Percentiles rank a stretch among this genome's conserved stretches.
Conservation (phyloP, 805 yeast genomes). For the Metschnikowia continentalis region DNA sequence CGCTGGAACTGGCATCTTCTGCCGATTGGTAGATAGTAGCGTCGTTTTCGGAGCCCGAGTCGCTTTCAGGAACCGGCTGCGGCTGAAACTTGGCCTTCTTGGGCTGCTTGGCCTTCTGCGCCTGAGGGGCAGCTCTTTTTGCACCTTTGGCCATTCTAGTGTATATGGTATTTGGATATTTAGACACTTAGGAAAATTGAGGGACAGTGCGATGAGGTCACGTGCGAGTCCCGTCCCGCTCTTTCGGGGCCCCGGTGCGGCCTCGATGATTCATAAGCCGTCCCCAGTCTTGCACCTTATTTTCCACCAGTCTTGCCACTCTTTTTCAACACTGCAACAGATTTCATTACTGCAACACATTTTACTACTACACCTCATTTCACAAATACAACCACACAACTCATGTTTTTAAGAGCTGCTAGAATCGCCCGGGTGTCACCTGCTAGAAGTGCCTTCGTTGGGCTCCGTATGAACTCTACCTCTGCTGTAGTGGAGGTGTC, state of each 20-base stretch:
- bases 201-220: conserved; percentile 18
- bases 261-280: background rate
- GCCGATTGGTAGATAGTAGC: conserved; percentile 23
- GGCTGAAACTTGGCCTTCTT: conserved; percentile 22
- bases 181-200: background rate
- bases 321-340: no score
- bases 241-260: background rate
- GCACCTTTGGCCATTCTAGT: conserved; percentile 24
- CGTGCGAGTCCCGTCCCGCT: conserved; percentile 8
- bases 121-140: conserved; percentile 26
- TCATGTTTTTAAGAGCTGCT: conserved; percentile 3
- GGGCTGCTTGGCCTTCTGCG: conserved; percentile 12
- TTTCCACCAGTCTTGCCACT: background rate
- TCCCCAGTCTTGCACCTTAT: background rate
- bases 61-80: conserved; percentile 23
- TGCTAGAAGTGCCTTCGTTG: background rate
- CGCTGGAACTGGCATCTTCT: conserved; percentile 19
- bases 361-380: no score
- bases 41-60: conserved; percentile 18
- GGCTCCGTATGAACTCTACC: conserved; percentile 13
- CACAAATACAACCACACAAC: no score
- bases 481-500: conserved; percentile 27
- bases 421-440: background rate
- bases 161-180: background rate
- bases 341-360: no score